Base-by-base conservation (phyloP, 2,329 filamentous ascomycete genomes). In the Neofusicoccum sp. region DNA sequence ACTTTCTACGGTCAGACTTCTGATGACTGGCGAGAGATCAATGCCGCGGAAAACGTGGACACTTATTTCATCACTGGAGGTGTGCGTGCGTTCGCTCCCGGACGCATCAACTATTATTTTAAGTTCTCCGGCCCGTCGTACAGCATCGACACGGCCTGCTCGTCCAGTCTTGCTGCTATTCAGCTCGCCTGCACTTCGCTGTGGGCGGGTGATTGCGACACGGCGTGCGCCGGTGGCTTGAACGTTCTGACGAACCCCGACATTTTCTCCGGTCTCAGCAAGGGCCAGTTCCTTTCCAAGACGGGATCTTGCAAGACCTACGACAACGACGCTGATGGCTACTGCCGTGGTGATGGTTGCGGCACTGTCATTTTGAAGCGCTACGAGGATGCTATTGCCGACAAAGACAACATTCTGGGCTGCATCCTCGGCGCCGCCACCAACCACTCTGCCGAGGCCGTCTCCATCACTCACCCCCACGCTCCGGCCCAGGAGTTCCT, bases 401-500 rank as follows among this genome's bases (percentile, higher is more conserved):
- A 95, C 69, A 88, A 90, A 64, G 92, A 95, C 70, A 81, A 81
- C 70, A 83, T 82, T 44, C 82, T 93, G n/a, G 91, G 87, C 14
- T 87, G 91, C 66, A 89, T 97, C 54, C 81, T 90, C 1, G 90
- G 87, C 33, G 85, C 88, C 1, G 85, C 87, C 4, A 95, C 91
- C 54, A 96, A 95, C 75, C 91, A 95, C 76, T 93, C 89, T 1
- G 89, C 89, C 0, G 87, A 93, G 69, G 87, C 91, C 48, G 87
- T 92, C 22, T 93, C 91, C 1, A 95, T 96, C 70, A 95, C 91
- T 0, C 89, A 92, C 64, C 92, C 92, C 1, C 91, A 95, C 73
- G 89, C 87, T 3, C 89, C 86, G 12, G 89, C 90, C 0, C 92
- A 96, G 74, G 86, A 90, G 11, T 81, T 84, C 52, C 79, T 95